Conservation (phyloP, 2,329 filamentous ascomycete genomes). For the Botrytis byssoidea region DNA sequence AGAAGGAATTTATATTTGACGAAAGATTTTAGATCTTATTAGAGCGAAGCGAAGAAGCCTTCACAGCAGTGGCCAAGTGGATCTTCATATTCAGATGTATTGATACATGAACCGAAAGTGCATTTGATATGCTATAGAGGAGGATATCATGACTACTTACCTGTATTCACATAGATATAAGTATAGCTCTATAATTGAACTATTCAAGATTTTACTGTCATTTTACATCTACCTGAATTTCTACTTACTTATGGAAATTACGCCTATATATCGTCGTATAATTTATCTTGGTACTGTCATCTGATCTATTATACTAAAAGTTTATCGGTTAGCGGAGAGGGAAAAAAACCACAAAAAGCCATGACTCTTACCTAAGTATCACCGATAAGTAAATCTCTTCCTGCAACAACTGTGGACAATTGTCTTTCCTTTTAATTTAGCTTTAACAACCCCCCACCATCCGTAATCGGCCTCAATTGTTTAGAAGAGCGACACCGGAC, state of each 20-base stretch:
- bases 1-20: too few species aligned
- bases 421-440: slow-evolving; percentile 2
- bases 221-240: background rate
- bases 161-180: background rate
- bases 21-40: background rate
- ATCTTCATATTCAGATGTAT: background rate
- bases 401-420: background rate
- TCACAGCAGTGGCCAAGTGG: background rate
- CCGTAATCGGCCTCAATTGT: slow-evolving; percentile 29
- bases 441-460: slow-evolving; percentile 19
- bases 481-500: slow-evolving; percentile 34
- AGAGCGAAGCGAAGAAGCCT: background rate
- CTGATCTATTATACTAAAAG: background rate
- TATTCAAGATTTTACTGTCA: background rate
- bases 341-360: background rate
- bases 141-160: background rate
- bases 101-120: background rate
- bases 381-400: slow-evolving; percentile 19
- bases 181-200: background rate
- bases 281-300: background rate
- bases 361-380: background rate
- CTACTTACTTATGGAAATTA: background rate
- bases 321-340: background rate
- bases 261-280: background rate
- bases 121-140: background rate